Conservation (phyloP, 208 protist genomes). For the Borovskyia barvae region DNA sequence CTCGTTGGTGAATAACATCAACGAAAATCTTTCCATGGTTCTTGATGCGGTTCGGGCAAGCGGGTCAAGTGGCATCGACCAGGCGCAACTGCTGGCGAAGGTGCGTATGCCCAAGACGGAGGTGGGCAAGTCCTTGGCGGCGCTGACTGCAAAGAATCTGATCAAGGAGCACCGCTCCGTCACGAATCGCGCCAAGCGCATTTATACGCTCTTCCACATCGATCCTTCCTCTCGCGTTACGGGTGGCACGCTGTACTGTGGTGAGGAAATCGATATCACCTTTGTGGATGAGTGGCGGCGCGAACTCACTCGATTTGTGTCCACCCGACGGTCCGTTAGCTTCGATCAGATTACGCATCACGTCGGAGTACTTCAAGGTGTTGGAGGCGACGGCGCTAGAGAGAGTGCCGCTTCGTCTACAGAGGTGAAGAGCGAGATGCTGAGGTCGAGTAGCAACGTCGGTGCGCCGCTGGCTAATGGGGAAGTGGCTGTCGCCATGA, state of each 20-base stretch:
- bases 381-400: not conserved
- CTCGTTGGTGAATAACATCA: conserved; percentile 55
- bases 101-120: conserved; percentile 65
- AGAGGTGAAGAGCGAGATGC: too few species aligned
- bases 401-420: not conserved
- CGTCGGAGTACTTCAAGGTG: conserved; percentile 38
- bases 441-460: too few species aligned
- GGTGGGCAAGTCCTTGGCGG: conserved; percentile 59
- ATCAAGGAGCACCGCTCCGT: conserved; percentile 82
- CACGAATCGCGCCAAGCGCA: conserved; percentile 76
- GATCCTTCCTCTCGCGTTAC: conserved; percentile 76
- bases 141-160: conserved; percentile 48
- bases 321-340: conserved; percentile 44
- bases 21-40: conserved; percentile 56
- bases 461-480: too few species aligned
- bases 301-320: conserved; percentile 19
- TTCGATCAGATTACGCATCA: conserved; percentile 57
- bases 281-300: conserved; percentile 78
- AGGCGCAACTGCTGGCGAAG: conserved; percentile 50
- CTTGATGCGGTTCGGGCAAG: conserved; percentile 63
- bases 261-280: conserved; percentile 73
- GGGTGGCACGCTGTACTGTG: conserved; percentile 82
- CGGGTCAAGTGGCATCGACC: conserved; percentile 73
- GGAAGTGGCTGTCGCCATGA: too few species aligned
- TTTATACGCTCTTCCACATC: conserved; percentile 82